A percentile compares a stretch with the other conserved stretches of the same genome.
Conservation (phyloP, 768 basidiomycete species). For the Mycena kentingensis region DNA sequence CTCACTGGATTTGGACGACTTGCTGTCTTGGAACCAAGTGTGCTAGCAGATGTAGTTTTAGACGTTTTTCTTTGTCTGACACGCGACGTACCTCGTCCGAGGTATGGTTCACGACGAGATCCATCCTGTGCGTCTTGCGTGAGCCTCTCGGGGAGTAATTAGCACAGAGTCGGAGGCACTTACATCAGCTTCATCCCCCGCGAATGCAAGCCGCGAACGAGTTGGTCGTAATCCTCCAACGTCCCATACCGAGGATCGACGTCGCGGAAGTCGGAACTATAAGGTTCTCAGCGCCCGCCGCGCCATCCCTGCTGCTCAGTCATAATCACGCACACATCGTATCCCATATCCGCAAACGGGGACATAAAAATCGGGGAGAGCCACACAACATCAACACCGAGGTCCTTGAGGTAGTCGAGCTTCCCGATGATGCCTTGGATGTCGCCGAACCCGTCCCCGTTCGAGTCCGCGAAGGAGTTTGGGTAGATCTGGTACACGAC, state of each 20-base stretch:
- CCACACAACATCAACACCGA: slow-evolving; percentile 73
- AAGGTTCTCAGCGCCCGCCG: too few species aligned
- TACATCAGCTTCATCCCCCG: slow-evolving; percentile 74
- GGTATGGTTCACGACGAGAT: slow-evolving; percentile 75
- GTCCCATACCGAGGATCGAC: slow-evolving; percentile 70
- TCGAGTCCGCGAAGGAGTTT: slow-evolving; percentile 70
- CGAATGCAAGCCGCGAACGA: slow-evolving; percentile 55
- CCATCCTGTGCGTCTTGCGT: slow-evolving; percentile 66
- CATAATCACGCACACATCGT: slow-evolving; percentile 52
- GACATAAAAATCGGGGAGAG: slow-evolving; percentile 71
- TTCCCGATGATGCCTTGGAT: slow-evolving; percentile 65
- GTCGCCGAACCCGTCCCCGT: slow-evolving; percentile 70
- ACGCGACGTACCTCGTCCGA: slow-evolving; percentile 57
- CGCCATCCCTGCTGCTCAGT: background rate
- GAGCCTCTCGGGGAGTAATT: background rate
- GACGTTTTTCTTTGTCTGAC: background rate
- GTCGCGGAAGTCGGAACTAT: slow-evolving; percentile 60
- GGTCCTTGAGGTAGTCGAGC: slow-evolving; percentile 66
- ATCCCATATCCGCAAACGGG: slow-evolving; percentile 73
- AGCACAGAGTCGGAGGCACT: slow-evolving; percentile 21
- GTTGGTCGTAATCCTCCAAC: slow-evolving; percentile 57
- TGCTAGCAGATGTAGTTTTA: too few species aligned
- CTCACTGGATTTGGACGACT: slow-evolving; percentile 49
- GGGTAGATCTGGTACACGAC: slow-evolving; percentile 73
- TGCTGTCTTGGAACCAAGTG: slow-evolving; percentile 67